Evolutionary conservation across 495 filamentous ascomycete species (phyloP).

Genomic region (Pyronema omphalodes): DNA sequence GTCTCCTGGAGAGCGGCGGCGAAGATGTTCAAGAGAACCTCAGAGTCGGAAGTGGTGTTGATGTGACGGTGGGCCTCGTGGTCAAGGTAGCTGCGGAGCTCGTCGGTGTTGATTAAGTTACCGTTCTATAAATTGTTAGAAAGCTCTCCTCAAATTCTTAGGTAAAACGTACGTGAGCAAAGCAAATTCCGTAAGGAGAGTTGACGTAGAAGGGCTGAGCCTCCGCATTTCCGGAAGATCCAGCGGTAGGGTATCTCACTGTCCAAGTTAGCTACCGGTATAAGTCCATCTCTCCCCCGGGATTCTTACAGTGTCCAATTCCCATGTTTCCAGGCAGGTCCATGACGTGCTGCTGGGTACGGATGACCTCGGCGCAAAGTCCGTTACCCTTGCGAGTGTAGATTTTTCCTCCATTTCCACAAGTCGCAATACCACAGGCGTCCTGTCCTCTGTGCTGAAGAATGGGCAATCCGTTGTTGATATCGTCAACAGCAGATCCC

Average conservation of each 20-base stretch:
- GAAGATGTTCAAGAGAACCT: conserved; percentile 89
- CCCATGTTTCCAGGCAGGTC: conserved; percentile 84
- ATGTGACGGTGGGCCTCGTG: conserved; percentile 83
- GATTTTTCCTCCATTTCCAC: conserved; percentile 57
- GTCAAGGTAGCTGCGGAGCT: conserved; percentile 62
- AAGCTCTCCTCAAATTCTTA: conserved; percentile 1
- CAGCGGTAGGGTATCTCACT: conserved; percentile 79
- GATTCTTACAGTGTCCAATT: conserved; percentile 42
- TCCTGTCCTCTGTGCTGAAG: conserved; percentile 79
- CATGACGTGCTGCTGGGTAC: conserved; percentile 51
- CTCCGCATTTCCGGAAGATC: conserved; percentile 63
- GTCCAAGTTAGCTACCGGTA: conserved; percentile 8
- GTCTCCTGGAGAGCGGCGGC: conserved; percentile 86
- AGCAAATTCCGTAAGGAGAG: conserved; percentile 61
- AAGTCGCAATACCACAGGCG: conserved; percentile 76
- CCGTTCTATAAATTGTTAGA: conserved; percentile 56
- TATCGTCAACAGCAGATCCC: conserved; percentile 47
- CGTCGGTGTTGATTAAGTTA: conserved; percentile 83
- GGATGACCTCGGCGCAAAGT: conserved; percentile 76
- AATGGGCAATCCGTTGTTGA: conserved; percentile 80
- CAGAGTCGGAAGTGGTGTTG: conserved; percentile 90
- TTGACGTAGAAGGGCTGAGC: conserved; percentile 89
- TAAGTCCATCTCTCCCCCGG: background rate
- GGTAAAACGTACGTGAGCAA: conserved; percentile 27
- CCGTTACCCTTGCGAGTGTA: conserved; percentile 87